Base-by-base conservation (phyloP, 768 basidiomycete species). In the Termitomyces bulborhizus region DNA sequence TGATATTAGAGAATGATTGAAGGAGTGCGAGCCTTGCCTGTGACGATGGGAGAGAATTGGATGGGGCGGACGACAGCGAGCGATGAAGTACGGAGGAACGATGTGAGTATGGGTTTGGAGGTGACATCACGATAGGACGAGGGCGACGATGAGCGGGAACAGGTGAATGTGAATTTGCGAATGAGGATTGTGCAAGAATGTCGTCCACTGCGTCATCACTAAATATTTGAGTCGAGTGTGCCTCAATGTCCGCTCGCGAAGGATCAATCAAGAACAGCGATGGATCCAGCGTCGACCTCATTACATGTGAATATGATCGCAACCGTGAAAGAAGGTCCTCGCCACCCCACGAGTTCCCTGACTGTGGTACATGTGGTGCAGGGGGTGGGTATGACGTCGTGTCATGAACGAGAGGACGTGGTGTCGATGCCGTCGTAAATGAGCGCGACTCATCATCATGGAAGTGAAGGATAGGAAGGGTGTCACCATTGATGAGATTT, bases 371-470 rank as follows among this genome's bases (percentile, higher is more conserved):
- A 75, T 71, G 26, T 66, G 70, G 36, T 76, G 85, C 77, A 15
- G 79, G 77, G 1, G 86, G 81, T 49, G 88, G 86, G 61, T 89
- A 90, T 12, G 83, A 73, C 18, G 75, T 80, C 3, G 76, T 69
- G 50, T 72, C 72, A 55, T 64, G 69, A 32, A 60, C 69, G 56
- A 57, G 60, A 51, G 61, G 60, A 62, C 69, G 59, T 31, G 74
- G 63, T 63, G 78, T 63, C 55, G 83, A 60, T 65, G 81, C 73
- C 51, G 82, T 68, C 3, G 81, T 81, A 66, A 85, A 83, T 4
- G 93, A 94, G 32, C 82, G 82, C 0, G 93, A 95, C 68, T 98
- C 95, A 62, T 98, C 95, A 66, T 98, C 97, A 68, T 98, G 97
- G 69, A 98, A 98, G 69, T 94, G 84, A 2, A 99, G 80, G 0